Evolutionary conservation across 2,329 filamentous ascomycete genomes (phyloP).

Genomic region (Cadophora sp.): DNA sequence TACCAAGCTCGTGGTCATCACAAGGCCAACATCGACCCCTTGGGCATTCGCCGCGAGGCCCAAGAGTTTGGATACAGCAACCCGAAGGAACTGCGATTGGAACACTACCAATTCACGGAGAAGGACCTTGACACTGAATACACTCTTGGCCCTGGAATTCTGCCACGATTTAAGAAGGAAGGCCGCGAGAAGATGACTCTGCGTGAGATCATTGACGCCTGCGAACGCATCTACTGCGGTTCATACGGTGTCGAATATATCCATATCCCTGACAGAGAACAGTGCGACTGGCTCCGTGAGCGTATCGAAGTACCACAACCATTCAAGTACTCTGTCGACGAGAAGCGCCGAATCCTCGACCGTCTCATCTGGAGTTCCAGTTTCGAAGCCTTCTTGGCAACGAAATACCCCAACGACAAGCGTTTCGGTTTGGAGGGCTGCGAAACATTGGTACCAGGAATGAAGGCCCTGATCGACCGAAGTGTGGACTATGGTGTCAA

Average conservation of each 20-base stretch:
- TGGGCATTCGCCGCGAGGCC: constrained; percentile 88
- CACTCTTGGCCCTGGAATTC: constrained; percentile 88
- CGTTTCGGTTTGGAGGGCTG: constrained; percentile 98
- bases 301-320: constrained; percentile 92
- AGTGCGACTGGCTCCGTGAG: constrained; percentile 98
- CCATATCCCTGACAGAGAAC: constrained; percentile 95
- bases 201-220: constrained; percentile 89
- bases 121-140: constrained; percentile 94
- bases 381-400: constrained; percentile 94
- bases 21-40: constrained; percentile 96
- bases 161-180: constrained; percentile 91
- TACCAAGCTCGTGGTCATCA: constrained; percentile 98
- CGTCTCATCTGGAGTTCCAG: constrained; percentile 98
- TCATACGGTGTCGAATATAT: constrained; percentile 99
- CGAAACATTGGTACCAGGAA: constrained; percentile 95
- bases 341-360: constrained; percentile 97
- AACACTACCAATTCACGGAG: constrained; percentile 94
- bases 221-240: constrained; percentile 95
- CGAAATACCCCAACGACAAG: constrained; percentile 99
- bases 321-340: constrained; percentile 97
- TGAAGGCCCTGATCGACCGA: constrained; percentile 98
- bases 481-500: constrained; percentile 98
- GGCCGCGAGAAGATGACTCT: constrained; percentile 94
- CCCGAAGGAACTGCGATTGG: constrained; percentile 90
- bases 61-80: constrained; percentile 84